A percentile compares a stretch with the other conserved stretches of the same genome.
Conservation (phyloP, 1,139 yeast species). For the Pichia sp. region DNA sequence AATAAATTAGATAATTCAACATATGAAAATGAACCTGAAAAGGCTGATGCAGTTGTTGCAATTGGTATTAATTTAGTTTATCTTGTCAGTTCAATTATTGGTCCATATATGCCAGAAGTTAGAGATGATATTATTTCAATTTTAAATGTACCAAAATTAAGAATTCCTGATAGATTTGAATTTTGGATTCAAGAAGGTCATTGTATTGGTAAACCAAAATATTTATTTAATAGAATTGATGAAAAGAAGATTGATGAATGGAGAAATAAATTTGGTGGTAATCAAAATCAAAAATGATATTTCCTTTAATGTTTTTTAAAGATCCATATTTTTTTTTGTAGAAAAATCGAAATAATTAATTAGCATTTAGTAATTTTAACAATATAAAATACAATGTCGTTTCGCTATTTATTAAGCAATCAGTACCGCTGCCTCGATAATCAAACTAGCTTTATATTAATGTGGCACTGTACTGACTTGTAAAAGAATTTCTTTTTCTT, state of each 20-base stretch:
- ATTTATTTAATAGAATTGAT: slow-evolving; percentile 86
- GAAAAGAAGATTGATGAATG: slow-evolving; percentile 82
- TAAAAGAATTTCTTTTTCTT: too few relatives aligned
- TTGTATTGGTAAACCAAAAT: slow-evolving; percentile 84
- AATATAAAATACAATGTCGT: too few relatives aligned
- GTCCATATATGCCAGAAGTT: slow-evolving; percentile 90
- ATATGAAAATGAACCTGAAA: slow-evolving; percentile 67
- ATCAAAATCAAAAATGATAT: slow-evolving; percentile 27
- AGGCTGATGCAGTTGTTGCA: slow-evolving; percentile 88
- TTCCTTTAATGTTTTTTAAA: not conserved
- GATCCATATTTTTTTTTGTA: too few relatives aligned
- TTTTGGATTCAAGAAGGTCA: slow-evolving; percentile 72
- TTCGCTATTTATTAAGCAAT: too few relatives aligned
- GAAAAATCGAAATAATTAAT: too few relatives aligned
- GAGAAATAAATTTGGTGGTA: slow-evolving; percentile 81
- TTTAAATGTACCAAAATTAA: slow-evolving; percentile 73
- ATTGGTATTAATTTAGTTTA: slow-evolving; percentile 86
- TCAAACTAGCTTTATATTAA: too few relatives aligned
- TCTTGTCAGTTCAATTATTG: slow-evolving; percentile 68
- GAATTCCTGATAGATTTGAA: slow-evolving; percentile 71
- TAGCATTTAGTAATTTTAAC: too few relatives aligned
- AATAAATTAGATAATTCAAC: slow-evolving; percentile 87
- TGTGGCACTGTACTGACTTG: too few relatives aligned
- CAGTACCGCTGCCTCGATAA: too few relatives aligned
- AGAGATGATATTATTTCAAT: slow-evolving; percentile 63